Base-by-base conservation (phyloP, 306 rosid genomes). In the Vigna hirtella region DNA sequence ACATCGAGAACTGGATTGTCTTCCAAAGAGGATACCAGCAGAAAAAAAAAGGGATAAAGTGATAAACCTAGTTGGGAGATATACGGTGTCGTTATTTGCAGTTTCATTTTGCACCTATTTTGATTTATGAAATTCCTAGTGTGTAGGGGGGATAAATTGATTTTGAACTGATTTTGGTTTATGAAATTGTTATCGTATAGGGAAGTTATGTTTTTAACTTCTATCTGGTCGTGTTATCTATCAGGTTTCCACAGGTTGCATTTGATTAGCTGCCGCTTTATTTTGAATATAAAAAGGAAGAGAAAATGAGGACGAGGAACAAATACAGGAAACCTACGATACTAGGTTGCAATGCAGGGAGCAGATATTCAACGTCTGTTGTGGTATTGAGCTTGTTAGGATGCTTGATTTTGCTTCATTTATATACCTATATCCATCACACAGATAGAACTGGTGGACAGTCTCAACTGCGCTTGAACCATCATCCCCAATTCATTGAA, bases 221-320 rank as follows among this genome's bases (percentile, higher is more conserved):
- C 42, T 82, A 74, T 64, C 84, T 83, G 67, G 71, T 82, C 32
- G 70, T 45, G 30, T 82, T 83, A 68, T 62, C 85, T 83, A 67
- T 62, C 86, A 87, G 89, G 86, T 77, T 85, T 83, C 88, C 88
- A 74, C 78, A 87, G 93, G 90, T 89, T 82, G 86, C 88, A 76
- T 87, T 87, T 89, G 86, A 89, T 83, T 86, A 86, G 85, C 82
- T 79, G 93, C 93, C 80, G 91, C 92, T 76, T 82, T 81, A 24
- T 87, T 81, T 89, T 81, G 95, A 90, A 85, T 93, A 89, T 81
- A 82, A 79, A 81, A 85, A 42, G 85, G 88, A 85, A 80, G 88
- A 72, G 93, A 86, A 89, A 89, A 91, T 93, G 97, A 90, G 89
- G 96, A 89, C 79, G 87, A 88, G 83, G 91, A 93, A 85, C 91